These are phyloP conservation scores for Colletotrichum orchidophilum DNA, from an alignment of 2,329 filamentous ascomycete species.

Conservation along the genomic window DNA sequence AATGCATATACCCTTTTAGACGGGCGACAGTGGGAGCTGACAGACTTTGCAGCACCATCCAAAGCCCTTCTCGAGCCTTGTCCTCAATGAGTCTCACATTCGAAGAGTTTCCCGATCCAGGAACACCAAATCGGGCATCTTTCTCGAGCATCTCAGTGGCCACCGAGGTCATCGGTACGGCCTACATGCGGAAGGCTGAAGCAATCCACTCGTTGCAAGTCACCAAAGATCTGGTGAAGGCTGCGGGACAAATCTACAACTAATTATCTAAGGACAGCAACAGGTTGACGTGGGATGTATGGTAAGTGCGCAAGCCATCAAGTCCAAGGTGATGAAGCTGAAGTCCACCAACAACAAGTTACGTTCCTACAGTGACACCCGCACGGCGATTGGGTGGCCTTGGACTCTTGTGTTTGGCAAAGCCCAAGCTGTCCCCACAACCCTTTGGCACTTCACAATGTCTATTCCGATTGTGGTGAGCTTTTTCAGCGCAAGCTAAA, in stretches of 20 bases:
- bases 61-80: not conserved
- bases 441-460: not conserved
- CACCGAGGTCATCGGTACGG: no score
- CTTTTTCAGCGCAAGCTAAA: not conserved
- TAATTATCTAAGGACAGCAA: not conserved
- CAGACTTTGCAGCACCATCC: not conserved
- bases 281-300: no score
- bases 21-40: not conserved
- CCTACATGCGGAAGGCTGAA: not conserved
- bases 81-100: not conserved
- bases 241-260: not conserved
- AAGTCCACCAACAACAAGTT: no score
- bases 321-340: not conserved
- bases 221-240: not conserved
- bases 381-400: not conserved
- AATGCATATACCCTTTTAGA: not conserved
- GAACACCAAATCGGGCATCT: not conserved
- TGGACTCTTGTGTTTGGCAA: not conserved
- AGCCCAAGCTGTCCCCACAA: not conserved
- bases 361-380: not conserved
- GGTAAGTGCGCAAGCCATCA: not conserved
- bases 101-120: not conserved
- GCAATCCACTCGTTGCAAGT: not conserved
- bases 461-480: not conserved
- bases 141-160: not conserved